Evolutionary conservation across 2,329 filamentous ascomycete genomes (phyloP).

Genomic region (Pseudocercospora fuligena): DNA sequence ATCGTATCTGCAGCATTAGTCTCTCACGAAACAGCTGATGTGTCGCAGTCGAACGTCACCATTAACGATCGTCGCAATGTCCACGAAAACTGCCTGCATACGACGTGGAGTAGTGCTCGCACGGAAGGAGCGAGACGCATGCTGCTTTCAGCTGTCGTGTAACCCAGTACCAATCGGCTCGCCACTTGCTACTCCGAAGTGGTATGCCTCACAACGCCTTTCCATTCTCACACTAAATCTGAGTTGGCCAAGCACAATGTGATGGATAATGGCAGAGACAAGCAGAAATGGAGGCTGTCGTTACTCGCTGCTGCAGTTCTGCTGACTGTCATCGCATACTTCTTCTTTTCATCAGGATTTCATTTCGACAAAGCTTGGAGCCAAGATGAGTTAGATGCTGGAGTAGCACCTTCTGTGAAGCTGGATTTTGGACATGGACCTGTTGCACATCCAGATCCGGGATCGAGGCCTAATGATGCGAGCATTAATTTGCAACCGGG

Average conservation of each 20-base stretch:
- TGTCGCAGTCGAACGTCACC: neutral
- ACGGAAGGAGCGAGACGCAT: slow-evolving; percentile 3
- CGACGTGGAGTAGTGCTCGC: neutral
- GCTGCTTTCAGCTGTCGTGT: neutral
- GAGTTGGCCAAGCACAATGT: no score
- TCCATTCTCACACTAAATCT: no score
- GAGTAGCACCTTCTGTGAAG: neutral
- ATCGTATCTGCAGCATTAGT: neutral
- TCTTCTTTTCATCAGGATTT: neutral
- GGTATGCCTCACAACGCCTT: neutral
- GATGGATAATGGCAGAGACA: neutral
- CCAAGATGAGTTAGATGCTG: neutral
- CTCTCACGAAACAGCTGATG: neutral
- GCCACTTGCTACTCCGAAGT: slow-evolving; percentile 6
- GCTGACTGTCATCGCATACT: neutral
- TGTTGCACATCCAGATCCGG: neutral
- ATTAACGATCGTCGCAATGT: neutral
- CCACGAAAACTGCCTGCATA: neutral
- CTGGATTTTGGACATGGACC: slow-evolving; percentile 10
- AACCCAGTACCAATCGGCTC: slow-evolving; percentile 5
- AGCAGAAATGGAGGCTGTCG: slow-evolving; percentile 3
- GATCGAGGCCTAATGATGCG: slow-evolving; percentile 8
- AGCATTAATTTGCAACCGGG: slow-evolving; percentile 22
- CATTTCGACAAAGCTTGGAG: neutral
- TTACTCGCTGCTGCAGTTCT: neutral